Conservation (phyloP, 495 filamentous ascomycete genomes). For the Hypomontagnella monticulosa region DNA sequence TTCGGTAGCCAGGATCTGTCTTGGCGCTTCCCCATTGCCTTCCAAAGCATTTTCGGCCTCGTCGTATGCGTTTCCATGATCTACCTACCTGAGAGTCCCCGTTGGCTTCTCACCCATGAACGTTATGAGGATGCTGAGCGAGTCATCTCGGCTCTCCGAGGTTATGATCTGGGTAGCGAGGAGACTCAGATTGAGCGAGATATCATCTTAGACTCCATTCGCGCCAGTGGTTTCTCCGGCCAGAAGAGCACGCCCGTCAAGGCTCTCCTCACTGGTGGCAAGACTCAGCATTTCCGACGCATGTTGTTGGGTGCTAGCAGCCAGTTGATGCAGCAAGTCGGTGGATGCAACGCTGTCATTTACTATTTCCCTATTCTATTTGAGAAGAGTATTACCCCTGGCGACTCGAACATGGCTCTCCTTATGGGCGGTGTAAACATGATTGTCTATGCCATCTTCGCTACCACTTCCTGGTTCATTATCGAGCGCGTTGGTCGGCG, state of each 20-base stretch:
- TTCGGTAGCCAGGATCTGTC: conserved; percentile 68
- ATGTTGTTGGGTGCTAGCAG: conserved; percentile 64
- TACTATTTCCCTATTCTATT: conserved; percentile 65
- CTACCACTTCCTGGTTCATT: conserved; percentile 78
- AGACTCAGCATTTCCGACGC: conserved; percentile 67
- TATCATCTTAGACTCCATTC: conserved; percentile 67
- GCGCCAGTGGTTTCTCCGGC: conserved; percentile 50
- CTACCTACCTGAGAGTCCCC: conserved; percentile 73
- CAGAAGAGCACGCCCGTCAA: conserved; percentile 56
- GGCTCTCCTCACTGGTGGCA: conserved; percentile 64
- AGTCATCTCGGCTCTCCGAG: conserved; percentile 70
- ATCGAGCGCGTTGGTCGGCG: conserved; percentile 74
- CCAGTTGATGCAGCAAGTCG: conserved; percentile 77
- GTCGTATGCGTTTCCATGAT: conserved; percentile 70
- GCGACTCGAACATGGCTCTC: conserved; percentile 36
- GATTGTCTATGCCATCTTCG: conserved; percentile 75
- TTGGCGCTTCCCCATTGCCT: conserved; percentile 80
- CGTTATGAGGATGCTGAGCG: conserved; percentile 69
- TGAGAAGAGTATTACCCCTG: conserved; percentile 49
- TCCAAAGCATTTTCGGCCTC: conserved; percentile 74
- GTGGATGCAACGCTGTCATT: conserved; percentile 76
- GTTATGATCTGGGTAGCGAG: conserved; percentile 62
- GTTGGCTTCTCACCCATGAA: conserved; percentile 74
- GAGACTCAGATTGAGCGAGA: conserved; percentile 64
- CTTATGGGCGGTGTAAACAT: conserved; percentile 51